These are phyloP conservation scores for Magnolia kwangsiensis DNA, from an alignment of 164 flowering plant species.

Conservation along the genomic window DNA sequence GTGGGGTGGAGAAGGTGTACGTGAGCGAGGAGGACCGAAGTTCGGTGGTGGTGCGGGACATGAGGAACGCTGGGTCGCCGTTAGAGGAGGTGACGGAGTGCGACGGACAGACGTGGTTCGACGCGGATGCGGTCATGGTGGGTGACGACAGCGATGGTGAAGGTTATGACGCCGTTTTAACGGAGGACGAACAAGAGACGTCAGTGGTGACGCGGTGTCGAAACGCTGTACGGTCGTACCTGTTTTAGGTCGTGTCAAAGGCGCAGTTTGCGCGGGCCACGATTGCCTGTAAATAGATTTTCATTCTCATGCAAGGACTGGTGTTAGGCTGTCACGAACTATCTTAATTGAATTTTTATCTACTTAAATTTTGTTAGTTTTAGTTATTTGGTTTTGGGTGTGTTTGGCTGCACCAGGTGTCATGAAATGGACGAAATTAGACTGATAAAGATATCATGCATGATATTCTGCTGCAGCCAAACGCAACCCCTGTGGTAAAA, in stretches of 20 bases:
- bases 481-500: not conserved
- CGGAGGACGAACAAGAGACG: conserved; percentile 5
- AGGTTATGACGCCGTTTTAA: not conserved
- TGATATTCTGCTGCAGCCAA: not conserved
- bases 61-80: conserved; percentile 26
- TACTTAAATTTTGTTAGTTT: not conserved
- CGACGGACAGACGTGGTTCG: conserved; percentile 55
- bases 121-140: conserved; percentile 54
- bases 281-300: not conserved
- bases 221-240: conserved; percentile 9
- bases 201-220: conserved; percentile 24
- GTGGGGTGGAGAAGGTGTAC: conserved; percentile 15
- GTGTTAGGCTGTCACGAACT: not conserved
- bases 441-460: not conserved
- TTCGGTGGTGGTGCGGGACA: conserved; percentile 20
- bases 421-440: not conserved
- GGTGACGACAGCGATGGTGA: conserved; percentile 17
- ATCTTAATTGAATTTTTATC: not conserved
- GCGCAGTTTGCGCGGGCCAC: not conserved
- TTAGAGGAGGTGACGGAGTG: conserved; percentile 30
- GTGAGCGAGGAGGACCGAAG: conserved; percentile 8
- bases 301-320: not conserved
- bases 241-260: conserved; percentile 7
- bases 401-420: not conserved
- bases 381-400: no score